Evolutionary conservation across 805 yeast species (phyloP).

Genomic region (Pichia cabralensis): DNA sequence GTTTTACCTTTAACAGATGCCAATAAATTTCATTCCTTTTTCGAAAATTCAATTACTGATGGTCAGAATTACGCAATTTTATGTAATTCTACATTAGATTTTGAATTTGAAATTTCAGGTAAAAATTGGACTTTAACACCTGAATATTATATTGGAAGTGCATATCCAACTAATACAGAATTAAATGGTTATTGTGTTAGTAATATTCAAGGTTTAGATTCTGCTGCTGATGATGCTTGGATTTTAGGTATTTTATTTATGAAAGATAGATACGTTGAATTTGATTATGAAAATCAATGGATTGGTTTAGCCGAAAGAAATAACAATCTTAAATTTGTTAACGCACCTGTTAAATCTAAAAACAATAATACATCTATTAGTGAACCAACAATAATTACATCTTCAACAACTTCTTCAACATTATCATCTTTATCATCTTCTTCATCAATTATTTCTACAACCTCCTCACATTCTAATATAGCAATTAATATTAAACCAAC

Average conservation of each 20-base stretch:
- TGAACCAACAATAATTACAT: not conserved
- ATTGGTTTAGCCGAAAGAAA: conserved; percentile 47
- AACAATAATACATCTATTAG: not conserved
- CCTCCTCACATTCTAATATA: conserved; percentile 1
- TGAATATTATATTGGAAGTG: conserved; percentile 37
- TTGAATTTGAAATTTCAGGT: conserved; percentile 35
- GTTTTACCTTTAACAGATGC: conserved; percentile 50
- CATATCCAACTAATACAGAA: conserved; percentile 27
- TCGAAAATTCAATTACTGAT: conserved; percentile 41
- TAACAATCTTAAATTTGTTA: conserved; percentile 16
- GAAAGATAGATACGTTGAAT: conserved; percentile 44
- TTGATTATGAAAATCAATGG: conserved; percentile 38
- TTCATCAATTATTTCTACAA: conserved; percentile 1
- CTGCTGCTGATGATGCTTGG: conserved; percentile 37
- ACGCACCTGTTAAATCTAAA: conserved; percentile 6
- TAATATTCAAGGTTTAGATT: conserved; percentile 48
- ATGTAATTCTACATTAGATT: conserved; percentile 37
- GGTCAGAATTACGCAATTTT: conserved; percentile 53
- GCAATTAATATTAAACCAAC: not conserved
- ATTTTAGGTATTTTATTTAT: conserved; percentile 56
- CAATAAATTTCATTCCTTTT: conserved; percentile 39
- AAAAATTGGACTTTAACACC: conserved; percentile 36
- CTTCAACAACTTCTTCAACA: conserved; percentile 4
- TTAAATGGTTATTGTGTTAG: conserved; percentile 50
- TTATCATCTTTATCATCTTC: not conserved